Base-by-base conservation (phyloP, 2,329 filamentous ascomycete species). In the Trichophyton rubrum region DNA sequence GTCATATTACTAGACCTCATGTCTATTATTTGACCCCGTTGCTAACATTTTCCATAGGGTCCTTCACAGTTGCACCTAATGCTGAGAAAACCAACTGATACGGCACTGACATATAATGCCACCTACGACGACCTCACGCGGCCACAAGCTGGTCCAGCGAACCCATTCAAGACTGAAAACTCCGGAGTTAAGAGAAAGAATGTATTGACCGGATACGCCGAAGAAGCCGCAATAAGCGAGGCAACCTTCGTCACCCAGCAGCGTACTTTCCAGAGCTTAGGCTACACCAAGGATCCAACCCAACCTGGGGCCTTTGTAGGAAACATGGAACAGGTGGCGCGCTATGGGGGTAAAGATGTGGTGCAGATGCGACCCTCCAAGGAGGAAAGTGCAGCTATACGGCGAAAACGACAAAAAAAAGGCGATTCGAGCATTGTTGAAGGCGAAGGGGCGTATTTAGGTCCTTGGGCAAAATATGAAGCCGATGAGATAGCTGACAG, bases 401-500 rank as follows among this genome's bases (percentile, higher is more conserved):
- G 87, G 56, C 79, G 85, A n/a, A 88, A 86, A 67, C 81, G 93
- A 63, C 90, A 97, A 73, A 84, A 79, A 66, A 96, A 93, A 70
- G 93, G 93, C 56, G 85, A 92, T 70, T 84, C 90, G 47, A 84
- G 85, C 17, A 81, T 96, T 43, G 87, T 91, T 0, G 91, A 96
- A 68, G 93, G 93, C 0, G 85, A 90, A 6, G 87, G 86, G 59
- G 86, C 90, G 53, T 99, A 99, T 73, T 82, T 95, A 41, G 95
- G 95, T 0, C 95, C 93, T 0, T 99, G 95, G 95, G 95, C 93
- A 7, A 85, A 82, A 71, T 96, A 95, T 70, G 80, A 85, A 64
- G 79, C 85, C 57, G 85, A 91, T 65, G 87, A 88, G 67, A 83
- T 82, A 60, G 82, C 88, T 62, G 85, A 89, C 17, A 84, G 83